Evolutionary conservation across 2,329 filamentous ascomycete genomes (phyloP).

Genomic region (Alternaria ethzedia): DNA sequence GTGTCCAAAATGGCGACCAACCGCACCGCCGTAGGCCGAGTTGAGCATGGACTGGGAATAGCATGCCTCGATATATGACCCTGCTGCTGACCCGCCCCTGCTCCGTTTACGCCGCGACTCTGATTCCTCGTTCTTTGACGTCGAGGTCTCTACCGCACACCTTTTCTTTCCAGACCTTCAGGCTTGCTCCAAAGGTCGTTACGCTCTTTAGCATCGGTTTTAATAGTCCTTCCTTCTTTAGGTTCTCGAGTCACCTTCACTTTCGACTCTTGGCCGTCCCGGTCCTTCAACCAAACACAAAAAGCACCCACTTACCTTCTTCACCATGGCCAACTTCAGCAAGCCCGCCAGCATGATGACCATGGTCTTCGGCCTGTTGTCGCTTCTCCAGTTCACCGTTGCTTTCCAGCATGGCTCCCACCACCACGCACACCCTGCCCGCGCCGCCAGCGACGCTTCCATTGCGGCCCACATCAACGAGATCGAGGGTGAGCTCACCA

Average conservation of each 20-base stretch:
- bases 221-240: constrained; percentile 11
- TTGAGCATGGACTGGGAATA: constrained; percentile 33
- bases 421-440: constrained; percentile 25
- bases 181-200: constrained; percentile 40
- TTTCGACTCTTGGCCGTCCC: constrained; percentile 15
- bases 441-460: constrained; percentile 24
- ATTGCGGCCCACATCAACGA: constrained; percentile 35
- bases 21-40: constrained; percentile 20
- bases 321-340: constrained; percentile 44
- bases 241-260: constrained; percentile 17
- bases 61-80: constrained; percentile 40
- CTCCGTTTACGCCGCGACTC: constrained; percentile 27
- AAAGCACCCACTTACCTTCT: constrained; percentile 12
- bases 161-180: constrained; percentile 37
- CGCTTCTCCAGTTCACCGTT: constrained; percentile 41
- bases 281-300: constrained; percentile 10
- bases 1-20: constrained; percentile 23
- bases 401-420: constrained; percentile 35
- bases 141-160: constrained; percentile 31
- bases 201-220: constrained; percentile 40
- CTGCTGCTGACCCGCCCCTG: constrained; percentile 33
- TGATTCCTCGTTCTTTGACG: constrained; percentile 40
- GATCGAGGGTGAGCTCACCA: constrained; percentile 25
- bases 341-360: constrained; percentile 42
- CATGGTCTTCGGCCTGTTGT: constrained; percentile 42